phyloP scores from a whole-genome alignment of 2,329 filamentous ascomycete species.

The Exserohilum turcica region DNA sequence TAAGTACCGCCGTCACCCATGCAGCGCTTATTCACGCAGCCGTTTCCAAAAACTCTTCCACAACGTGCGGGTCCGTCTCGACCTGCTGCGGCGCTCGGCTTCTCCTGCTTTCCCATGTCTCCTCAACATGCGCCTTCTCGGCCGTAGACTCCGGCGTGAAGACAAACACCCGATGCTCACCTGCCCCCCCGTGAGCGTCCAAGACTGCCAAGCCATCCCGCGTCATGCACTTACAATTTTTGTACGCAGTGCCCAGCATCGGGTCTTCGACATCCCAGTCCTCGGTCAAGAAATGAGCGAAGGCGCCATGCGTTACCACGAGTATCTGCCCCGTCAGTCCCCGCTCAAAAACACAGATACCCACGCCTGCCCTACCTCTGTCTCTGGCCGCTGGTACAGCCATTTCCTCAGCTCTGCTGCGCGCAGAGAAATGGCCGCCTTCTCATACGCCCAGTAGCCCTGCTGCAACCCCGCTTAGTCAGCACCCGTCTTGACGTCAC shows the following conservation, averaged over 20 bases:
- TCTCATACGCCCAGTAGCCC: slow-evolving; percentile 41
- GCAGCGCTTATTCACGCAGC: slow-evolving; percentile 12
- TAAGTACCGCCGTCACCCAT: slow-evolving; percentile 3
- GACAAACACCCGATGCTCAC: slow-evolving; percentile 40
- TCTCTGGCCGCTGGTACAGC: slow-evolving; percentile 36
- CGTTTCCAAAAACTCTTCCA: slow-evolving; percentile 32
- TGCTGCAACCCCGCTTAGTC: slow-evolving; percentile 20
- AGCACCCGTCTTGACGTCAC: slow-evolving; percentile 3
- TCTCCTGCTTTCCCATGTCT: slow-evolving; percentile 30
- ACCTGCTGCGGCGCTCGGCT: slow-evolving; percentile 22
- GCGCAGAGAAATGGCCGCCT: slow-evolving; percentile 35
- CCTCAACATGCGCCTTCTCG: slow-evolving; percentile 36
- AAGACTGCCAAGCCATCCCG: background rate
- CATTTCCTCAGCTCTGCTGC: slow-evolving; percentile 37
- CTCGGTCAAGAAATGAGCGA: slow-evolving; percentile 82
- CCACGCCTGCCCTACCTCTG: slow-evolving; percentile 21
- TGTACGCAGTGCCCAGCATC: slow-evolving; percentile 38
- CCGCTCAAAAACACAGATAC: background rate
- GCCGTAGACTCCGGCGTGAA: slow-evolving; percentile 34
- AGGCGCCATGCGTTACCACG: slow-evolving; percentile 81
- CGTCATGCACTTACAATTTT: slow-evolving; percentile 33
- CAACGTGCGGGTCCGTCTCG: slow-evolving; percentile 37
- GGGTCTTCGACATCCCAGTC: slow-evolving; percentile 63
- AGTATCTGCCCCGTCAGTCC: slow-evolving; percentile 63
- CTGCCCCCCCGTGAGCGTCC: slow-evolving; percentile 8